These are phyloP conservation scores for Aureobasidium sp. DNA, from an alignment of 2,329 filamentous ascomycete species.

Conservation along the genomic window DNA sequence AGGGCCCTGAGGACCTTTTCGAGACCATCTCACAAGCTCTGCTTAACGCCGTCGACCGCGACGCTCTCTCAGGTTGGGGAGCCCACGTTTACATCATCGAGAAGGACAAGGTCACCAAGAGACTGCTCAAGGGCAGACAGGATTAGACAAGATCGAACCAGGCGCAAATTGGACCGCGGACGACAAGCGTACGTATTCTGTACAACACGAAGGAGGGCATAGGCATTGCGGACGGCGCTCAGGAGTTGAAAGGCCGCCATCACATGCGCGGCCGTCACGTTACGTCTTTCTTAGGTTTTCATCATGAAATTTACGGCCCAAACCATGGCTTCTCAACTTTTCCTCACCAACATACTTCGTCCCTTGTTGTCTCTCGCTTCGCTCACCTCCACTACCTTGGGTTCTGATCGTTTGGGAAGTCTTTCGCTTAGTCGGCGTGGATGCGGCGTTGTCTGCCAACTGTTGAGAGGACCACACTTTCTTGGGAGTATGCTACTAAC, in stretches of 20 bases:
- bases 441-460: neutral
- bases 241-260: conserved; percentile 13
- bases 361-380: neutral
- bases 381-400: neutral
- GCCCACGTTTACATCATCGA: conserved; percentile 99
- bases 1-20: conserved; percentile 91
- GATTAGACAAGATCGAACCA: conserved; percentile 43
- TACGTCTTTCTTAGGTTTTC: conserved; percentile 16
- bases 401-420: neutral
- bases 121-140: conserved; percentile 95
- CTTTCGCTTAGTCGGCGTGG: neutral
- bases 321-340: conserved; percentile 9
- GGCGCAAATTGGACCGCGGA: neutral
- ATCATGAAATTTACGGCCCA: conserved; percentile 16
- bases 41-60: conserved; percentile 91
- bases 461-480: neutral
- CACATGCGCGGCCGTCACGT: conserved; percentile 12
- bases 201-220: conserved; percentile 10
- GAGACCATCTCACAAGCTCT: conserved; percentile 96
- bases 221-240: conserved; percentile 17
- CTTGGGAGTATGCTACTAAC: neutral
- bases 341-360: neutral
- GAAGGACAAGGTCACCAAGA: conserved; percentile 99
- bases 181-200: conserved; percentile 8
- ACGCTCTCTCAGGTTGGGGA: conserved; percentile 95